Conservation (phyloP, 306 rosid species). For the Quercus gilva region DNA sequence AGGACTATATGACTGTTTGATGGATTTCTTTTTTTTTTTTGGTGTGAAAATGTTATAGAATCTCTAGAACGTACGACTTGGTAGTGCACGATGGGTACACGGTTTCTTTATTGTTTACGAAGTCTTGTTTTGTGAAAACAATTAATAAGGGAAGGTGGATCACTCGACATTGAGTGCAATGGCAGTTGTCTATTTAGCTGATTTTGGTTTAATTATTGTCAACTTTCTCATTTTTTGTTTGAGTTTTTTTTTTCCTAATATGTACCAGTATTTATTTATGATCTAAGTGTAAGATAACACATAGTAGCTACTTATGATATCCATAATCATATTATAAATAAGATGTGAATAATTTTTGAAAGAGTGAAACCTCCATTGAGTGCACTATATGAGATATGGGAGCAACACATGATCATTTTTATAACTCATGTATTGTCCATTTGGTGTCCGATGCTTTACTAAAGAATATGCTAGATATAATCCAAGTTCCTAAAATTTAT, state of each 20-base stretch:
- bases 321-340: too few relatives aligned
- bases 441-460: too few relatives aligned
- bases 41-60: not conserved
- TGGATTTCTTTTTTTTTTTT: not conserved
- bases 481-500: too few relatives aligned
- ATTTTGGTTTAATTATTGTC: not conserved
- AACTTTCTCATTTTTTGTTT: not conserved
- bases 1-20: not conserved
- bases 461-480: too few relatives aligned
- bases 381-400: too few relatives aligned
- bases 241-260: not conserved
- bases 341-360: too few relatives aligned
- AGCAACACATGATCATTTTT: too few relatives aligned
- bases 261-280: too few relatives aligned
- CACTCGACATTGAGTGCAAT: not conserved
- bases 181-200: not conserved
- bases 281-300: too few relatives aligned
- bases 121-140: slow-evolving; percentile 29
- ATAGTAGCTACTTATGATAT: slow-evolving; percentile 22
- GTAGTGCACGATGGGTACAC: slow-evolving; percentile 22
- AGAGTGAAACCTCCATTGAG: too few relatives aligned
- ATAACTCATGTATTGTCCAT: too few relatives aligned
- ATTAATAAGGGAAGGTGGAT: slow-evolving; percentile 39
- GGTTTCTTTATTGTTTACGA: slow-evolving; percentile 37
- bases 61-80: slow-evolving; percentile 41